Percentiles rank a stretch among this genome's conserved stretches.
These are phyloP conservation scores for Bipolaris zeicola DNA, from an alignment of 2,329 filamentous ascomycete genomes.

Conservation along the genomic window DNA sequence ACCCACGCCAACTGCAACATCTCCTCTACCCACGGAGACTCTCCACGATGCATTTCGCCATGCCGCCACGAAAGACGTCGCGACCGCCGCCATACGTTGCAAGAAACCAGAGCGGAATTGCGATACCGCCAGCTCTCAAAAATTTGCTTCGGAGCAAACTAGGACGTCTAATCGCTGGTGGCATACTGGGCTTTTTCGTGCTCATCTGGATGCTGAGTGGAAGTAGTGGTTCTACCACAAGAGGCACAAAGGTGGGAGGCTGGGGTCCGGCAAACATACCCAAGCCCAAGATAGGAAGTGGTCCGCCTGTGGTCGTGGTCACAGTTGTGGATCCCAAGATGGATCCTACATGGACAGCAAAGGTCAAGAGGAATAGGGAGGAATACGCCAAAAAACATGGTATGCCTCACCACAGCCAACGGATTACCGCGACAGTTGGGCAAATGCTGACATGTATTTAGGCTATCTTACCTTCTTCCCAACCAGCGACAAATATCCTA, in stretches of 20 bases:
- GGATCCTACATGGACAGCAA: constrained; percentile 70
- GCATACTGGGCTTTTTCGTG: constrained; percentile 61
- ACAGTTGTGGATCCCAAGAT: constrained; percentile 77
- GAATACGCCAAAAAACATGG: constrained; percentile 87
- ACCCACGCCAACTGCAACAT: constrained; percentile 10
- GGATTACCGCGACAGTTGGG: background rate
- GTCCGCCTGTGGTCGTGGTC: constrained; percentile 72
- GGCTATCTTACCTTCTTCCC: constrained; percentile 88
- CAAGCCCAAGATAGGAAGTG: constrained; percentile 51
- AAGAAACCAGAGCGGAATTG: constrained; percentile 55
- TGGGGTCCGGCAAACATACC: constrained; percentile 26
- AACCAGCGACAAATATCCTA: constrained; percentile 75
- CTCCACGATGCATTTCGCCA: constrained; percentile 77
- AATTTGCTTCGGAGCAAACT: constrained; percentile 59
- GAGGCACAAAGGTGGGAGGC: constrained; percentile 13
- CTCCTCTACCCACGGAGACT: constrained; percentile 25
- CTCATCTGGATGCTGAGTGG: constrained; percentile 46
- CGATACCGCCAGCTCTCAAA: constrained; percentile 54
- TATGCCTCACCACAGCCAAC: constrained; percentile 43
- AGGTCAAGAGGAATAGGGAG: constrained; percentile 80
- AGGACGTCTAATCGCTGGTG: constrained; percentile 63
- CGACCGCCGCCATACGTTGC: constrained; percentile 73
- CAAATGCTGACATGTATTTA: constrained; percentile 45
- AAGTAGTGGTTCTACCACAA: constrained; percentile 27
- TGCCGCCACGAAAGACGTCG: constrained; percentile 83